Evolutionary conservation across 768 basidiomycete genomes (phyloP), one percentile per base, ranked within the genome.

Genomic region (Lactarius akahatsu): DNA sequence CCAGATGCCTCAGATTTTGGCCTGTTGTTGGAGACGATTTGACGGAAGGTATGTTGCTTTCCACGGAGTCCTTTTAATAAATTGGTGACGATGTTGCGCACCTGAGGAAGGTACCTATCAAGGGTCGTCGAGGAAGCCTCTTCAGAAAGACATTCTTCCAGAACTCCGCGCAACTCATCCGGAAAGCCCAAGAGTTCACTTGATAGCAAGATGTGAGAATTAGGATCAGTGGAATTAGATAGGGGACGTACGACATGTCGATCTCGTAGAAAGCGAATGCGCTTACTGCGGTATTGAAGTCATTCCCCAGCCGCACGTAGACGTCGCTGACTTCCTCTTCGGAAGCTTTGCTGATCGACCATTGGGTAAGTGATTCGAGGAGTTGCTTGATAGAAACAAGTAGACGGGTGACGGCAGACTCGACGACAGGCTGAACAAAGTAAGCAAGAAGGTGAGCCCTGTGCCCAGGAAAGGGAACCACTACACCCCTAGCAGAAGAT

Each of bases 241-340:
- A 1, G 38, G 23, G 50, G 54, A 69, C 55, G 71, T 77, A 98
- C 96, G 83, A 80, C 91, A 98, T 98, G 67, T 91, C 86, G 65
- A 99, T 96, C 68, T 88, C 87, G 70, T 89, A 94, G 15, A 83
- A 80, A 2, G 84, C 83, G 75, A 99, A 99, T 1, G 95, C 94
- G 61, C 89, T 85, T 45, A 96, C 92, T 11, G 95, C 95, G 18
- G 86, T 85, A 74, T 98, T 98, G 81, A 99, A 98, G 74, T 97
- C 96, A 77, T 98, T 98, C 28, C 97, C 97, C 28, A 99, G 82
- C 62, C 88, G 86, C 62, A 99, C 97, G 77, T 99, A 99, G 62
- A 97, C 92, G 76, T 98, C 94, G 82, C 95, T 97, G 74, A 99
- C 94, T 71, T 91, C 82, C 52, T 77, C 78, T 74, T 96, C 94